Base-by-base conservation (phyloP, 2,329 filamentous ascomycete species). In the Ophiosphaerella herpotricha region DNA sequence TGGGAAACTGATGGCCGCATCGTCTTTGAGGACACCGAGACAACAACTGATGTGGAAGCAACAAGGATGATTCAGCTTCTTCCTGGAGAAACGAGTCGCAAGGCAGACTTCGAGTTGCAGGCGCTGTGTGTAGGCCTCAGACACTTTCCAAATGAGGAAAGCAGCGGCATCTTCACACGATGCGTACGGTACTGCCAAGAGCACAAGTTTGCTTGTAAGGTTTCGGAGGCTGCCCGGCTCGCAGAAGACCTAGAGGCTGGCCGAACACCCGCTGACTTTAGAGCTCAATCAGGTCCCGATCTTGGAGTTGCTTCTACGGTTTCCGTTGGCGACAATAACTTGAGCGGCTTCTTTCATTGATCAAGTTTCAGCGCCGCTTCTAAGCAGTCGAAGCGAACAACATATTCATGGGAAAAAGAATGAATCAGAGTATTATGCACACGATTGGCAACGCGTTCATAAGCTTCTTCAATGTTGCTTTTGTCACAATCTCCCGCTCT, bases 131-230 rank as follows among this genome's bases (percentile, higher is more conserved):
- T 31, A 0, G 57, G 55, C 1, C 42, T 72, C 2, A 60, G 48
- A 16, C 58, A 61, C 24, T 49, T 64, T 29, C 66, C 68, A 0
- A 8, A 38, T 3, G 49, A 39, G 2, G 49, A 49, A 1, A 50
- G 54, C 2, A 56, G 44, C 5, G 67, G 67, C 2, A 58, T 67
- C n/a, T 71, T 72, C 46, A 69, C 66, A 0, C 18, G 44, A 0
- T 67, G 66, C 21, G 61, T 70, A 1, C 47, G 59, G 32, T 67
- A 57, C 36, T 68, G 66, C 33, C 38, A 50, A 1, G 57, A 64
- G 26, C 46, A 57, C 3, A 9, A 60, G 2, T 55, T 48, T 0
- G 13, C 31, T 0, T 64, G 58, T 31, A 61, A 52, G 3, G 31
- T 64, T 12, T 40, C 39, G 2, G 58, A 59, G 13, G 57, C 59